A percentile compares a stretch with the other conserved stretches of the same genome.
phyloP scores from a whole-genome alignment of 331 rosid species.

The Erythrophleum ivorense region DNA sequence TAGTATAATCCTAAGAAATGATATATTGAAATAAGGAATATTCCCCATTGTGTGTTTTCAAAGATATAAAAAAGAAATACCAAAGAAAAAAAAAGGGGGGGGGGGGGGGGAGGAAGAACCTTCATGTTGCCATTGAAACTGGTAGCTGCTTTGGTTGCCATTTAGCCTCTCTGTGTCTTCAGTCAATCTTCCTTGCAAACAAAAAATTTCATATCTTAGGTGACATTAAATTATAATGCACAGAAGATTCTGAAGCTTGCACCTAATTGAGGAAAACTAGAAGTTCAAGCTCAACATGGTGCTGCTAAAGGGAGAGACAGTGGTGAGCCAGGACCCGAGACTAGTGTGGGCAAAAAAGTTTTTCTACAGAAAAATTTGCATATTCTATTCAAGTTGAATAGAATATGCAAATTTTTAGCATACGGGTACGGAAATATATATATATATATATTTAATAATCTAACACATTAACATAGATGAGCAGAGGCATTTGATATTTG shows the following conservation, averaged over 20 bases:
- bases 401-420: too few species aligned
- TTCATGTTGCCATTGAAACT: slow-evolving; percentile 77
- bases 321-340: neutral
- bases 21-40: neutral
- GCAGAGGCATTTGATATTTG: too few species aligned
- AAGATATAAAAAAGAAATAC: neutral
- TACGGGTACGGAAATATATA: too few species aligned
- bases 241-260: neutral
- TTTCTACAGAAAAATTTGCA: neutral
- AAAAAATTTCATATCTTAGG: neutral
- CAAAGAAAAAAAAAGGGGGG: neutral
- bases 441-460: too few species aligned
- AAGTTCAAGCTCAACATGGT: neutral
- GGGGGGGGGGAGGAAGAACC: slow-evolving; percentile 40
- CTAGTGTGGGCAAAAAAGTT: neutral
- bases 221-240: neutral
- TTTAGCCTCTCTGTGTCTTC: slow-evolving; percentile 30
- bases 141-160: slow-evolving; percentile 66
- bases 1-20: neutral
- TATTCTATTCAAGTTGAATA: neutral
- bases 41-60: neutral
- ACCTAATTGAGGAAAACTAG: neutral
- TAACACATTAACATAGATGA: too few species aligned
- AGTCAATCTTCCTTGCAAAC: neutral
- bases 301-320: neutral